Conservation (phyloP, 1,284 basidiomycete genomes). For the Tilletiaria anomala region DNA sequence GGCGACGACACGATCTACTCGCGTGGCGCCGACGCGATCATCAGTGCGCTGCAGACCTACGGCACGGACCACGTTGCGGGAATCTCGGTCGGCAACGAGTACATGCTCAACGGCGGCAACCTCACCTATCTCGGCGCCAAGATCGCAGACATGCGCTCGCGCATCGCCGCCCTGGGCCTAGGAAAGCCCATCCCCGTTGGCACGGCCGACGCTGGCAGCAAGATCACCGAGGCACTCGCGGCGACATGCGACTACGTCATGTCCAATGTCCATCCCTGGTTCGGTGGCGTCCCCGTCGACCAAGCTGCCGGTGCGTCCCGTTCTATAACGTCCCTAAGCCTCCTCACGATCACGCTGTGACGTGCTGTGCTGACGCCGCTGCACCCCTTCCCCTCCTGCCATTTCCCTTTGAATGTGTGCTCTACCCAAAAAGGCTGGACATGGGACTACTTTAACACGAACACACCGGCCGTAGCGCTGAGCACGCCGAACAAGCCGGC, state of each 20-base stretch:
- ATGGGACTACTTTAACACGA: constrained; percentile 48
- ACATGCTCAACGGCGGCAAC: constrained; percentile 13
- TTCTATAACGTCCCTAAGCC: too few relatives aligned
- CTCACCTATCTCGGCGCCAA: constrained; percentile 47
- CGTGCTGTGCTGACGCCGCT: too few relatives aligned
- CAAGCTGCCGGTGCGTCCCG: constrained; percentile 59
- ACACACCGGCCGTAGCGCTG: constrained; percentile 10
- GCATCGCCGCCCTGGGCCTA: constrained; percentile 42
- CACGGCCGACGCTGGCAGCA: constrained; percentile 69
- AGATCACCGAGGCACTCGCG: constrained; percentile 56
- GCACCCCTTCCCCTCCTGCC: too few relatives aligned
- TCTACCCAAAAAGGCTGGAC: too few relatives aligned
- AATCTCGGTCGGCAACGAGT: constrained; percentile 49
- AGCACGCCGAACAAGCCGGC: constrained; percentile 51
- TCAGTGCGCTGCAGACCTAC: constrained; percentile 58
- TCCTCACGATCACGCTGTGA: too few relatives aligned
- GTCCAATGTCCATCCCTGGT: constrained; percentile 67
- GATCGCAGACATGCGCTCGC: constrained; percentile 52
- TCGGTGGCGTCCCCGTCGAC: constrained; percentile 54
- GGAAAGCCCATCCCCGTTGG: constrained; percentile 56
- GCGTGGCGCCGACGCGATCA: constrained; percentile 56
- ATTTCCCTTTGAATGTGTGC: too few relatives aligned
- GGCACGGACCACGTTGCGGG: constrained; percentile 65
- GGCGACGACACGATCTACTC: constrained; percentile 55
- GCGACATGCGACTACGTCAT: constrained; percentile 52